Percentiles rank a stretch among this genome's conserved stretches.
These are phyloP conservation scores for Lasiosphaeriaceae sp. DNA, from an alignment of 495 filamentous ascomycete species.

Conservation along the genomic window DNA sequence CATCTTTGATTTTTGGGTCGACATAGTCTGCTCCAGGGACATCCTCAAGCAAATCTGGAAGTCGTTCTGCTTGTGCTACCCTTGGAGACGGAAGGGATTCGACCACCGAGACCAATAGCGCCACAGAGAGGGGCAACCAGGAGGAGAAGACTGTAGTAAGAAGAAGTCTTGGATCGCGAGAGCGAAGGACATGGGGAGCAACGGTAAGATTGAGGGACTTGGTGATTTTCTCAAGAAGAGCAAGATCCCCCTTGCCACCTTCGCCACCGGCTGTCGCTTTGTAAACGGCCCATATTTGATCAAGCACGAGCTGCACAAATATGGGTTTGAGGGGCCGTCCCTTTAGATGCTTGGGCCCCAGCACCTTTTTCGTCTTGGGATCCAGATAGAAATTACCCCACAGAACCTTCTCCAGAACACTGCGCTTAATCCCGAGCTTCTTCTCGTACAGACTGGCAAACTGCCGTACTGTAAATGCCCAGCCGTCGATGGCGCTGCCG, in stretches of 20 bases:
- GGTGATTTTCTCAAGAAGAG: conserved; percentile 86
- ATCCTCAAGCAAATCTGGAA: conserved; percentile 73
- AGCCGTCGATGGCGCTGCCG: conserved; percentile 93
- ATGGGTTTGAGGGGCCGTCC: conserved; percentile 88
- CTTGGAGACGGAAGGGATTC: conserved; percentile 88
- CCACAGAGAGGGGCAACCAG: conserved; percentile 93
- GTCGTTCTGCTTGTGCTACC: conserved; percentile 73
- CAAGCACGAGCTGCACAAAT: conserved; percentile 95
- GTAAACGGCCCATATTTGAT: conserved; percentile 97
- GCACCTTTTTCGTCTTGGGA: conserved; percentile 91
- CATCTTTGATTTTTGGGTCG: conserved; percentile 62
- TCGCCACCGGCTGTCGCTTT: conserved; percentile 79
- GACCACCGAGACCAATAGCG: conserved; percentile 84
- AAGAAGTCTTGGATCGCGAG: conserved; percentile 76
- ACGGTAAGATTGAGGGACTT: conserved; percentile 84
- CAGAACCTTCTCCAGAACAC: conserved; percentile 86
- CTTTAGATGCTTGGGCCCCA: conserved; percentile 89
- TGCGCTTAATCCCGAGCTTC: conserved; percentile 91
- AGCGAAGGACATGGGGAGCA: conserved; percentile 77
- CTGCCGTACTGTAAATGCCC: conserved; percentile 94
- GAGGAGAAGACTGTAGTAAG: conserved; percentile 80
- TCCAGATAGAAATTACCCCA: conserved; percentile 98
- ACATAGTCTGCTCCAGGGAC: conserved; percentile 75
- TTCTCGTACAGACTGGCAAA: conserved; percentile 94
- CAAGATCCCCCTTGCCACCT: conserved; percentile 78